Evolutionary conservation across 208 protist species (phyloP), one percentile per base, ranked within the genome.

Genomic region (Endotrypanum monterogeii): DNA sequence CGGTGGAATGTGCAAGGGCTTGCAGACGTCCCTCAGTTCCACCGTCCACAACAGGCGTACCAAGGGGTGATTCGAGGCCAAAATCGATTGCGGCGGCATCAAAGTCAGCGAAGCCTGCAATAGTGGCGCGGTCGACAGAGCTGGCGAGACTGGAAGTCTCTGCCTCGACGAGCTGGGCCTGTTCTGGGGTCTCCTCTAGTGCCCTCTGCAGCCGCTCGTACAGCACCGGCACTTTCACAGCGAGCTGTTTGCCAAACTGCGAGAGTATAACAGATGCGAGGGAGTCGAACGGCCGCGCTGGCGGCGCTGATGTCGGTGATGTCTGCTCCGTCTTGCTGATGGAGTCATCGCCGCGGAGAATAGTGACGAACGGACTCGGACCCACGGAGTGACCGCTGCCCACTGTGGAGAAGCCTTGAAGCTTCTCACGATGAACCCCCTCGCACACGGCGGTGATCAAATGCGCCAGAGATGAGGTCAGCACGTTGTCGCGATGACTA

Each of bases 61-160:
- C 39, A 23, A 73, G 61, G 54, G 70, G 77, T 3, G 80, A 16
- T n/a, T 88, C 86, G 41, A 85, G 79, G n/a, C 80, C 83, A 70
- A 86, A 90, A 30, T 90, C 86, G 39, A 84, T 75, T 30, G 79
- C 79, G 20, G 75, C 80, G n/a, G 73, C 65, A 76, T 79, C 76
- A 18, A 82, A 82, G 44, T 82, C 78, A 2, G 51, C 57, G 51
- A 73, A 69, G 48, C 55, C 50, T 3, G 74, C 25, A 9, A 79
- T 41, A 7, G 35, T 48, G 3, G 82, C 74, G 7, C 84, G 85
- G 25, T 91, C 90, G 28, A 88, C 63, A 20, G 88, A 91, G 78
- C 90, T 95, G 41, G 87, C 82, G 1, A 91, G 66, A 67, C 90
- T 95, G 37, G 85, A 92, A 3, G 82, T 86, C 74, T 93, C 86